These are phyloP conservation scores for Cladochytrium replicatum DNA, from an alignment of 192 early-diverging fungal species.

Conservation along the genomic window DNA sequence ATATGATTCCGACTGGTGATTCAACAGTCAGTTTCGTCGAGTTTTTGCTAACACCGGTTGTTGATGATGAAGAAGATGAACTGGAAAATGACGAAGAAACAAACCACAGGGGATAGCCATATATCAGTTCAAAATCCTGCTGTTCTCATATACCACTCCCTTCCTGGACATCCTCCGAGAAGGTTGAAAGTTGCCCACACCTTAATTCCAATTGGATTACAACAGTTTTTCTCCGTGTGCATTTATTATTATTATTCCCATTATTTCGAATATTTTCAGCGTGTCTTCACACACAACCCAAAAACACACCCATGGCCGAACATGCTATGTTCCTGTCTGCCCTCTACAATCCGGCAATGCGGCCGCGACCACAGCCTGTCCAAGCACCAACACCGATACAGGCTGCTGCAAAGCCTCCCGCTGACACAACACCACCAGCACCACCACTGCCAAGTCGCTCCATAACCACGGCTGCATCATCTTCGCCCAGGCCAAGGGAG, in stretches of 20 bases:
- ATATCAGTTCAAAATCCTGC: no score
- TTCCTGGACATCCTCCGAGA: no score
- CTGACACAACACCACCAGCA: no score
- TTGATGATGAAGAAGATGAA: conserved; percentile 5
- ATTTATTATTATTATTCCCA: conserved; percentile 8
- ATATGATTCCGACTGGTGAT: conserved; percentile 11
- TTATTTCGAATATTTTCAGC: conserved; percentile 3
- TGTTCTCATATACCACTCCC: no score
- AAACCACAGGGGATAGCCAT: not conserved
- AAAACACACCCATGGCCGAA: conserved; percentile 10
- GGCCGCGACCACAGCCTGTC: no score
- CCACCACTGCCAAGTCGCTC: no score
- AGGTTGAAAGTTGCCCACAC: no score
- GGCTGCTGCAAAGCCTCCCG: no score
- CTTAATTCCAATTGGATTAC: conserved; percentile 3
- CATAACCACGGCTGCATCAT: no score
- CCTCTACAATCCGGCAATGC: no score
- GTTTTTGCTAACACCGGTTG: conserved; percentile 1
- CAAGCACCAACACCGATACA: no score
- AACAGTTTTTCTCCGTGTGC: not conserved
- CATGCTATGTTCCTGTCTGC: not conserved
- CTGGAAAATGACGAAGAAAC: not conserved
- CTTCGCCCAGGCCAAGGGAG: no score
- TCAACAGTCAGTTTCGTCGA: conserved; percentile 11
- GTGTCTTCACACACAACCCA: not conserved